phyloP scores from a whole-genome alignment of 1,284 basidiomycete genomes.

The Takashimella koratensis region DNA sequence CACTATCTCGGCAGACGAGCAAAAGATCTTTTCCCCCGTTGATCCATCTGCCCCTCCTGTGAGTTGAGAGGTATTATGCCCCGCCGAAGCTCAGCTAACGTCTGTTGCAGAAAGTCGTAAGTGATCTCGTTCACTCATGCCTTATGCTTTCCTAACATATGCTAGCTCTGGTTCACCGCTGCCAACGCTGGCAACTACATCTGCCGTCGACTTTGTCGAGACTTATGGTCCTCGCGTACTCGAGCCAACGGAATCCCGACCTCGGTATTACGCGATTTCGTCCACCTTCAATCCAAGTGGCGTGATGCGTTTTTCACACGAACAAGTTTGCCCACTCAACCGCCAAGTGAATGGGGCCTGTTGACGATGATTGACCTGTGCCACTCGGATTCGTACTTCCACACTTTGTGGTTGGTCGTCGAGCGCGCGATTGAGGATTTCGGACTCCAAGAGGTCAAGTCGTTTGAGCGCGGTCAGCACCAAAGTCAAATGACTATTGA shows the following conservation, averaged over 20 bases:
- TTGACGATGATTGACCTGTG: slow-evolving; percentile 70
- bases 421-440: slow-evolving; percentile 64
- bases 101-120: not conserved
- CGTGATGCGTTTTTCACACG: slow-evolving; percentile 66
- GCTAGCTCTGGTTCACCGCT: slow-evolving; percentile 52
- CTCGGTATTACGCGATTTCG: slow-evolving; percentile 59
- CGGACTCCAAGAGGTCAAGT: slow-evolving; percentile 62
- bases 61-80: too few relatives aligned
- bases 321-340: slow-evolving; percentile 78
- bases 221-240: slow-evolving; percentile 71
- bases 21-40: too few relatives aligned
- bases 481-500: slow-evolving; percentile 39
- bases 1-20: not conserved
- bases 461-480: slow-evolving; percentile 4
- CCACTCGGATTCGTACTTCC: slow-evolving; percentile 81
- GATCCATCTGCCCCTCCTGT: too few relatives aligned
- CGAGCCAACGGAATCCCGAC: slow-evolving; percentile 71
- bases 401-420: slow-evolving; percentile 68
- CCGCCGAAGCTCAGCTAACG: too few relatives aligned
- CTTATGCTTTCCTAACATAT: slow-evolving; percentile 1
- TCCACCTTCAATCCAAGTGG: slow-evolving; percentile 66
- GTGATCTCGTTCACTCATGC: not conserved
- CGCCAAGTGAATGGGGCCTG: slow-evolving; percentile 83
- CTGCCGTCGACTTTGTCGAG: slow-evolving; percentile 69
- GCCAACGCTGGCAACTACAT: slow-evolving; percentile 74